Percentiles rank a stretch among this genome's conserved stretches.
phyloP scores from a whole-genome alignment of 164 flowering plant species.

The Amborella trichopoda region DNA sequence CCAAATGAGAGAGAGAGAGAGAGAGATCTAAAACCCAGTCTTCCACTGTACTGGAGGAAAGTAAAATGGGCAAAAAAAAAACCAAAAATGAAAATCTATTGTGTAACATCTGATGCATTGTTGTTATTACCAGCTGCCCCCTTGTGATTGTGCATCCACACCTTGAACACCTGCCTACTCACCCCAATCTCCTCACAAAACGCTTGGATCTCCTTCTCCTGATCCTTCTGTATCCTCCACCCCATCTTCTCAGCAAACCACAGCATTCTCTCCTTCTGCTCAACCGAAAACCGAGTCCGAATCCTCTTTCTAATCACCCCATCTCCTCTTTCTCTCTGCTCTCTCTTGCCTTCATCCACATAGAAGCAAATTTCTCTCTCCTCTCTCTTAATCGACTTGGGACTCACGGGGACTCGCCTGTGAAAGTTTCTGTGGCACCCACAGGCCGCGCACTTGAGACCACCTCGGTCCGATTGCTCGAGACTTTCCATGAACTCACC shows the following conservation, averaged over 20 bases:
- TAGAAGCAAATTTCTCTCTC: too few relatives aligned
- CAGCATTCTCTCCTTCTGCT: constrained; percentile 23
- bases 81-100: too few relatives aligned
- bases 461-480: not conserved
- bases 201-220: constrained; percentile 7
- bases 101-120: not conserved
- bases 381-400: too few relatives aligned
- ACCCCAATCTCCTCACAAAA: constrained; percentile 18
- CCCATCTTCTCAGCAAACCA: constrained; percentile 22
- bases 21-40: too few relatives aligned
- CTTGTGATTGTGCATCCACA: constrained; percentile 29
- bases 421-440: constrained; percentile 29
- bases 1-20: too few relatives aligned
- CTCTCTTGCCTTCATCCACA: constrained; percentile 1
- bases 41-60: too few relatives aligned
- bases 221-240: constrained; percentile 18
- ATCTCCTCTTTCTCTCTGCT: constrained; percentile 1
- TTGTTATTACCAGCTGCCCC: constrained; percentile 6
- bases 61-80: too few relatives aligned
- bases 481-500: constrained; percentile 14
- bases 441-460: constrained; percentile 20
- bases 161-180: constrained; percentile 21
- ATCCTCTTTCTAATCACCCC: constrained; percentile 13
- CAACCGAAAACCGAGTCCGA: constrained; percentile 16
- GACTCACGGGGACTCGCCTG: constrained; percentile 6